Base-by-base conservation (phyloP, 805 yeast species). In the Metschnikowia continentalis region DNA sequence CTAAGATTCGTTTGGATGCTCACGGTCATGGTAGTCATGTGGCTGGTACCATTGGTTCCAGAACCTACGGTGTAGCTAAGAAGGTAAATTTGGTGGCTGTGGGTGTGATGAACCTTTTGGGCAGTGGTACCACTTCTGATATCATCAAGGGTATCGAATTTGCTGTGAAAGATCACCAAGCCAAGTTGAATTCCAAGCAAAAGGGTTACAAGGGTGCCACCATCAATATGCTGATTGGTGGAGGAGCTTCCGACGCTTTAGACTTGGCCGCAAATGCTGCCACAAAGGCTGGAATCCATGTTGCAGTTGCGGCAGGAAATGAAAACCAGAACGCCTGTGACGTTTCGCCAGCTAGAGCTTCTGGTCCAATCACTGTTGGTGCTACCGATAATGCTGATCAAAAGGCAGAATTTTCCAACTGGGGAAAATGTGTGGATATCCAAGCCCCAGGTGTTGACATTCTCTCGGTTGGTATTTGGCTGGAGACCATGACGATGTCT, bases 301-400 rank as follows among this genome's bases (percentile, higher is more conserved):
- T 92, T 67, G 95, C 96, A 35, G 96, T 90, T 57, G 97, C 98
- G 46, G 97, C 97, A 32, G 98, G 97, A 73, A 91, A 92, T 69
- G 96, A 88, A 65, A 86, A 88, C 67, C 88, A 84, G 61, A 96
- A 91, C 68, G 96, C 98, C 50, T 92, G 98, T 79, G 80, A 83
- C 68, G 81, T 83, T 49, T 90, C 97, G 5, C 98, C 98, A 48
- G 96, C 97, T 43, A 78, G 90, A 50, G 91, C 95, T 43, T 84
- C 78, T 57, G 79, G 79, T 50, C 89, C 96, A 42, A 81, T 92
- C 62, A 89, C 97, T 43, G 98, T 92, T 46, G 99, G 97, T 68
- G 98, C 99, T 20, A 85, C 96, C 11, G 87, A 95, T 51, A 78
- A 88, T 60, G 81, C 87, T 48, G 98, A 94, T 66, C 76, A 82